Percentiles rank a stretch among this genome's conserved stretches.
These are phyloP conservation scores for Selaginella tamariscina DNA, from an alignment of 75 land plant genomes.

Conservation along the genomic window DNA sequence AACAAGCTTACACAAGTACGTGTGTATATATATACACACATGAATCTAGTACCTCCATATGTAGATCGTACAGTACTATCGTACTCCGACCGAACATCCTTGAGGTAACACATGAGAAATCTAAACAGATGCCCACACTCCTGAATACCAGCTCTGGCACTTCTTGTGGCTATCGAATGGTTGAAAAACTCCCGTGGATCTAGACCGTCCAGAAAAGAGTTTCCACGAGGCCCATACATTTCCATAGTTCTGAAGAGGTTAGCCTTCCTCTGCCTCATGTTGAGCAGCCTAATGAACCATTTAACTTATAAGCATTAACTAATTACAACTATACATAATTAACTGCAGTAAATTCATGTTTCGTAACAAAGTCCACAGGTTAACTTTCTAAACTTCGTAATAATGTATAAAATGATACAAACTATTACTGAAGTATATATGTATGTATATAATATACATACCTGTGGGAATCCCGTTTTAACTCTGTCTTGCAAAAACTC, in stretches of 20 bases:
- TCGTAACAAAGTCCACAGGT: too few relatives aligned
- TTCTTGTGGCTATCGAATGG: slow-evolving; percentile 62
- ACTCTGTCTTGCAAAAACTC: background rate
- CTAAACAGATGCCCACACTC: slow-evolving; percentile 93
- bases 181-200: slow-evolving; percentile 60
- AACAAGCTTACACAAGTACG: too few relatives aligned
- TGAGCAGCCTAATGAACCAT: background rate
- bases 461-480: background rate
- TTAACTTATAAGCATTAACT: too few relatives aligned
- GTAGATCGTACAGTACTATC: slow-evolving; percentile 86
- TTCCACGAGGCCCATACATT: slow-evolving; percentile 36
- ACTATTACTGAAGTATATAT: too few relatives aligned
- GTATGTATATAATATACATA: too few relatives aligned
- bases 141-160: slow-evolving; percentile 55
- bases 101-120: slow-evolving; percentile 70
- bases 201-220: slow-evolving; percentile 64
- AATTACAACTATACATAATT: too few relatives aligned
- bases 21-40: too few relatives aligned
- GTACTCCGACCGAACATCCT: slow-evolving; percentile 71
- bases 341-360: too few relatives aligned
- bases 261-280: background rate
- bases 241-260: background rate
- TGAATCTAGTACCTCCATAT: too few relatives aligned
- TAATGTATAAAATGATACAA: too few relatives aligned
- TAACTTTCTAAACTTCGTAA: too few relatives aligned